These are phyloP conservation scores for Plasmodium reichenowi DNA, from an alignment of 169 alveolate species.

Conservation along the genomic window DNA sequence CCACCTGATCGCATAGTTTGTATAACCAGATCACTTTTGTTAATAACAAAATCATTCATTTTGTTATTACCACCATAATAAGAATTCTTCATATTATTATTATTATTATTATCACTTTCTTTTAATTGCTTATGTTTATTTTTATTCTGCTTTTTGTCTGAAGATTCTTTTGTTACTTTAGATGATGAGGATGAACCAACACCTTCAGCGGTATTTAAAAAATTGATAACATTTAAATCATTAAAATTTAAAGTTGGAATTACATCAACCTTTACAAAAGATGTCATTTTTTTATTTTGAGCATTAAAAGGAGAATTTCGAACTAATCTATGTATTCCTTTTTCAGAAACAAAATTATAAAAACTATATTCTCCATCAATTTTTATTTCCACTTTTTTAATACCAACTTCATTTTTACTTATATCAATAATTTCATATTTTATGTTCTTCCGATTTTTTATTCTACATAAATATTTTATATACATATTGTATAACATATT, in stretches of 20 bases:
- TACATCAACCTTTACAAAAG: conserved; percentile 85
- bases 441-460: conserved; percentile 67
- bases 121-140: no score
- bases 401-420: conserved; percentile 80
- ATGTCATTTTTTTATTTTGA: conserved; percentile 81
- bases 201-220: conserved; percentile 47
- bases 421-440: conserved; percentile 78
- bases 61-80: neutral
- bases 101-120: conserved; percentile 6
- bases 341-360: conserved; percentile 82
- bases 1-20: conserved; percentile 95
- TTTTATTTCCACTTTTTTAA: conserved; percentile 81
- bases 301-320: conserved; percentile 83
- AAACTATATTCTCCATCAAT: conserved; percentile 85
- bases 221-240: conserved; percentile 79
- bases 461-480: conserved; percentile 79
- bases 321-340: conserved; percentile 85
- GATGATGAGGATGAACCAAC: neutral
- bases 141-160: neutral
- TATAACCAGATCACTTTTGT: conserved; percentile 88
- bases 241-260: conserved; percentile 81
- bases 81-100: conserved; percentile 7
- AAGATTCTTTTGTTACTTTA: neutral
- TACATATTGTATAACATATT: conserved; percentile 83
- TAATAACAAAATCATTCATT: conserved; percentile 77